A percentile compares a stretch with the other conserved stretches of the same genome.
These are phyloP conservation scores for Hordeum marinum DNA, from an alignment of 176 grass and related monocot genomes.

Conservation along the genomic window DNA sequence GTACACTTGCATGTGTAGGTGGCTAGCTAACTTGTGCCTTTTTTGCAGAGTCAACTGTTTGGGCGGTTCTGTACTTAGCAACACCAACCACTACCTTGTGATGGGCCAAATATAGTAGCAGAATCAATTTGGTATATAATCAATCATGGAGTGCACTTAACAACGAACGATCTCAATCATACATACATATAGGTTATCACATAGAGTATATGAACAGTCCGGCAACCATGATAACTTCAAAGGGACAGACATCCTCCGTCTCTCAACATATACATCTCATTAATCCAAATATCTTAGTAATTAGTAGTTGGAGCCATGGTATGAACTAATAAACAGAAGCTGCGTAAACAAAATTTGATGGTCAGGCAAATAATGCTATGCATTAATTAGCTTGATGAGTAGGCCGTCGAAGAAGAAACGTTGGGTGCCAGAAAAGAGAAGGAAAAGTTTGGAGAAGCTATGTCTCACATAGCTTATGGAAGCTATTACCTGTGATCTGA, in stretches of 20 bases:
- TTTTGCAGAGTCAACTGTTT: neutral
- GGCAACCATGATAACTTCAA: neutral
- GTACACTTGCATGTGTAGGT: neutral
- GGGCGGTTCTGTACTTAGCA: neutral
- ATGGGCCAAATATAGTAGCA: neutral
- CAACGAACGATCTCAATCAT: neutral
- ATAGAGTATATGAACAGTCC: neutral
- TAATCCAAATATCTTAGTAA: neutral
- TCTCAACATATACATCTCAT: neutral
- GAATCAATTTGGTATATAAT: neutral
- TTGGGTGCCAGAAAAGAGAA: neutral
- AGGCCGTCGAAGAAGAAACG: neutral
- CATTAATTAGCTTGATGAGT: neutral
- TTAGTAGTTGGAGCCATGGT: neutral
- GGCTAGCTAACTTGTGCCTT: neutral
- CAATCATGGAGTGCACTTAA: neutral
- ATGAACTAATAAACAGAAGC: neutral
- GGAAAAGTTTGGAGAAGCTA: neutral
- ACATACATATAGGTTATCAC: neutral
- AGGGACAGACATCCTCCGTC: neutral
- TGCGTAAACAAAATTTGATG: neutral
- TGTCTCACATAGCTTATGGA: neutral
- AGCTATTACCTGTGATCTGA: neutral
- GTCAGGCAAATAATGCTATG: neutral
- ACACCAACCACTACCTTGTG: neutral